These are phyloP conservation scores for Yarrowia bubula DNA, from an alignment of 805 yeast species.

Conservation along the genomic window DNA sequence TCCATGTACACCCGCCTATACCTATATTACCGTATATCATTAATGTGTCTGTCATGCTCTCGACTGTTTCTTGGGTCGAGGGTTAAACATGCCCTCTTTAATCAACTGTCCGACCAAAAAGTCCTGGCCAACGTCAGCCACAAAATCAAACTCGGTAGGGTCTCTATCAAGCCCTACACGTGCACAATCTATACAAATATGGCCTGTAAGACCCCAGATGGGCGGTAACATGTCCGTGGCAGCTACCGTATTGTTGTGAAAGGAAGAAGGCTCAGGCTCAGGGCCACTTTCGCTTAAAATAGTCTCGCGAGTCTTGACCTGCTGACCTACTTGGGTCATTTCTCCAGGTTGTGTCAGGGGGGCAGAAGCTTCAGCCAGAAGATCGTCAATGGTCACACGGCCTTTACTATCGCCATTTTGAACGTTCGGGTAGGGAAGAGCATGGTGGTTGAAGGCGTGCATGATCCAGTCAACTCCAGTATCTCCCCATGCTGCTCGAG, in stretches of 20 bases:
- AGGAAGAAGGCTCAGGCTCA: not conserved
- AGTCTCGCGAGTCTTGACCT: not conserved
- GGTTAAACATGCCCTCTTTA: conserved; percentile 10
- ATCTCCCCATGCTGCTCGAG: conserved; percentile 1
- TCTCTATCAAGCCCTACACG: conserved; percentile 37
- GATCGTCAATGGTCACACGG: conserved; percentile 3
- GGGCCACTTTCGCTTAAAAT: not conserved
- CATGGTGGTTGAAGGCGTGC: conserved; percentile 22
- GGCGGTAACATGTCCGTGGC: conserved; percentile 4
- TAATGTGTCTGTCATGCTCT: not conserved
- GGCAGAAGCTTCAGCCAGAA: not conserved
- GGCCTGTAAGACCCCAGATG: conserved; percentile 47
- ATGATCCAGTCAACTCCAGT: conserved; percentile 23
- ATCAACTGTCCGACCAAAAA: not conserved
- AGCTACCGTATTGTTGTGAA: not conserved
- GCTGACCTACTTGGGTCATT: not conserved
- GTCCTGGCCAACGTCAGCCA: conserved; percentile 17
- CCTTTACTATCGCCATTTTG: not conserved
- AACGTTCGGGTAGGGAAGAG: conserved; percentile 1
- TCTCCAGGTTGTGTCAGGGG: conserved; percentile 14
- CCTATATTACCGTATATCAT: not conserved
- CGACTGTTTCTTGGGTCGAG: not conserved
- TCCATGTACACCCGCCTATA: too few relatives aligned
- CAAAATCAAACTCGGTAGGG: conserved; percentile 33
- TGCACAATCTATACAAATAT: conserved; percentile 43